Percentiles rank a stretch among this genome's conserved stretches.
phyloP scores from a whole-genome alignment of 805 yeast species.

The Pichia gijzeniarum region DNA sequence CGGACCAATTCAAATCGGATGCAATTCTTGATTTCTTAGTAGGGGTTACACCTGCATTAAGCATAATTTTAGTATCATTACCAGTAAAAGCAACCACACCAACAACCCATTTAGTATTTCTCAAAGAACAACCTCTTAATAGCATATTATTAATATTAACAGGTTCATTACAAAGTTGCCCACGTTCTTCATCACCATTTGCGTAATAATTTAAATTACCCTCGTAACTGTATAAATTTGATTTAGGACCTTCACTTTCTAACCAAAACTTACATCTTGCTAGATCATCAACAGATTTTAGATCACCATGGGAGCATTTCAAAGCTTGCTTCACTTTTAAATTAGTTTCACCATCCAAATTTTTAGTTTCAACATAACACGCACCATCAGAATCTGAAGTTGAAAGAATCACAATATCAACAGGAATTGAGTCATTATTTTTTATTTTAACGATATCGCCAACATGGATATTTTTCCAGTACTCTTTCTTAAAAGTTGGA shows the following conservation, averaged over 20 bases:
- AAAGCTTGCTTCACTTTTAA: constrained; percentile 71
- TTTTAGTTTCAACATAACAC: constrained; percentile 72
- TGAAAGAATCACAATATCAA: constrained; percentile 61
- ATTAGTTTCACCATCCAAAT: constrained; percentile 77
- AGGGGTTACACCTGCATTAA: constrained; percentile 75
- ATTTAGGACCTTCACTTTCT: constrained; percentile 82
- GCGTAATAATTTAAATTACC: constrained; percentile 53
- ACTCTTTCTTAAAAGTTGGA: constrained; percentile 34
- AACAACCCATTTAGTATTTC: constrained; percentile 80
- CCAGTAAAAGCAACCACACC: constrained; percentile 77
- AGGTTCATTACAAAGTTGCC: constrained; percentile 47
- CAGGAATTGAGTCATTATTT: constrained; percentile 72
- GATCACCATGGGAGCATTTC: constrained; percentile 41
- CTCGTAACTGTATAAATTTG: constrained; percentile 69
- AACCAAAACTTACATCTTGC: constrained; percentile 53
- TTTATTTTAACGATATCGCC: constrained; percentile 67
- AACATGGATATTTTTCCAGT: constrained; percentile 70
- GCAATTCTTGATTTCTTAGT: constrained; percentile 70
- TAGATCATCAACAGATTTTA: constrained; percentile 39
- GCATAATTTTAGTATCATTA: constrained; percentile 72
- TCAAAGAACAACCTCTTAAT: constrained; percentile 67
- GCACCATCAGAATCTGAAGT: constrained; percentile 64
- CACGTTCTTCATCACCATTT: constrained; percentile 31
- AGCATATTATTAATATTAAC: constrained; percentile 62
- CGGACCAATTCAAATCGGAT: constrained; percentile 64